A percentile compares a stretch with the other conserved stretches of the same genome.
phyloP scores from a whole-genome alignment of 2,329 filamentous ascomycete species.

The Camptophora hylomeconis region DNA sequence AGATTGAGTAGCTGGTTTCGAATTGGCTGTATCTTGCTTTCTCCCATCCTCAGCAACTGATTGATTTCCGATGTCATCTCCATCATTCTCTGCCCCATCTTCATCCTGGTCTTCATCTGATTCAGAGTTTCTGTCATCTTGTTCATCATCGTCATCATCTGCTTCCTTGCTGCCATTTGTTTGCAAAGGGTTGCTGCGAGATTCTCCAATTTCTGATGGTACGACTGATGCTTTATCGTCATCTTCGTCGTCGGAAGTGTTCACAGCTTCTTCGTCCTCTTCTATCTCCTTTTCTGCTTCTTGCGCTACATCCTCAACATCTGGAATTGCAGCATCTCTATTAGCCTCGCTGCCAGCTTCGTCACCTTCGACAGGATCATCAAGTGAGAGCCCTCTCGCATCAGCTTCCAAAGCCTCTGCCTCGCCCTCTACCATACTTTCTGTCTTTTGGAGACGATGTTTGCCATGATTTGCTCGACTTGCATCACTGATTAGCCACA shows the following conservation, averaged over 20 bases:
- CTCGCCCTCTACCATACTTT: constrained; percentile 14
- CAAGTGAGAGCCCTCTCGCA: constrained; percentile 10
- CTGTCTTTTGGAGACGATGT: constrained; percentile 43
- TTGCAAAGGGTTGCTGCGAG: constrained; percentile 10
- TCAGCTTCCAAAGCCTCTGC: constrained; percentile 16
- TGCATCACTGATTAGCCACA: constrained; percentile 81
- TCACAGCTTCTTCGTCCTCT: constrained; percentile 27
- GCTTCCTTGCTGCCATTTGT: constrained; percentile 1
- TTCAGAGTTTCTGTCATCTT: constrained; percentile 13
- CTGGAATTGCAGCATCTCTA: constrained; percentile 14
- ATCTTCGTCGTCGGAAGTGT: constrained; percentile 19
- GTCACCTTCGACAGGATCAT: constrained; percentile 18
- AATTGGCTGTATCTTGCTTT: constrained; percentile 12
- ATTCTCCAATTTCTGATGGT: constrained; percentile 3
- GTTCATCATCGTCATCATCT: constrained; percentile 8
- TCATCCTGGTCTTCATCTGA: constrained; percentile 18
- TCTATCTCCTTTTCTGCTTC: constrained; percentile 19
- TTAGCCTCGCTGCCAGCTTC: constrained; percentile 17
- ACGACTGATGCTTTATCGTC: constrained; percentile 21
- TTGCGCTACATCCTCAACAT: constrained; percentile 19
- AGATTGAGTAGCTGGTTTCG: constrained; percentile 12
- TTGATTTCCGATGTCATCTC: constrained; percentile 23
- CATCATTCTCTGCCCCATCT: constrained; percentile 25
- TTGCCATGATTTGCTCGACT: constrained; percentile 71
- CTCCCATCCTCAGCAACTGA: constrained; percentile 19